Base-by-base conservation (phyloP, 140 eudicot genomes). In the Anethum foeniculum region DNA sequence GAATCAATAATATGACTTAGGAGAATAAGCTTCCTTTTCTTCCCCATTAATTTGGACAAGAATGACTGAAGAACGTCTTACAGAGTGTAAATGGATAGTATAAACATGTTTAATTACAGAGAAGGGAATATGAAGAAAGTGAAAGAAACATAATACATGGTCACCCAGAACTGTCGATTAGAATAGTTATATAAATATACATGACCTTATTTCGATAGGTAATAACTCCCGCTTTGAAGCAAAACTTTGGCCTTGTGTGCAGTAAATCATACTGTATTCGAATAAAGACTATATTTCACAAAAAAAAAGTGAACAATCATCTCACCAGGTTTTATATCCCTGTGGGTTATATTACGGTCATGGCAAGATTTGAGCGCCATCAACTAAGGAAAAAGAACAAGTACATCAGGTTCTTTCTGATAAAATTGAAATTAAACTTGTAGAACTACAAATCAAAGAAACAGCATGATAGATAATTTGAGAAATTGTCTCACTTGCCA, bases 271-370 rank as follows among this genome's bases (percentile, higher is more conserved):
- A 44, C 51, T 46, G 78, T 23, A 14, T 27, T 25, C 3, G 16
- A 5, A 23, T 6, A 46, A 46, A 75, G 44, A 39, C 51, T 7
- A 12, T 23, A 0, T 78, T 18, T 39, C 14, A 60, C 11, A 34
- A 30, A 43, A 43, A 60, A 19, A 25, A 60, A 79, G 60, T 18
- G 27, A 12, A 11, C 68, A 15, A 76, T 81, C 46, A 78, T 54
- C 97, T 95, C 84, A 95, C 99, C 99, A 87, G 99, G 99, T 87
- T 95, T 95, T 78, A 95, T 89, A 91, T 95, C 99, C 83, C 99
- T 90, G 85, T 95, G 99, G 80, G 99, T 95, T 84, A 95, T 87
- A 80, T 92, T 90, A 49, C 97, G 97, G 76, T 90, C 93, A 73
- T 95, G 99, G 82, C 99, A 95, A 52, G 97, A 84, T 83, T 95